Conservation (phyloP, 495 filamentous ascomycete genomes). For the Trichoderma virens region DNA sequence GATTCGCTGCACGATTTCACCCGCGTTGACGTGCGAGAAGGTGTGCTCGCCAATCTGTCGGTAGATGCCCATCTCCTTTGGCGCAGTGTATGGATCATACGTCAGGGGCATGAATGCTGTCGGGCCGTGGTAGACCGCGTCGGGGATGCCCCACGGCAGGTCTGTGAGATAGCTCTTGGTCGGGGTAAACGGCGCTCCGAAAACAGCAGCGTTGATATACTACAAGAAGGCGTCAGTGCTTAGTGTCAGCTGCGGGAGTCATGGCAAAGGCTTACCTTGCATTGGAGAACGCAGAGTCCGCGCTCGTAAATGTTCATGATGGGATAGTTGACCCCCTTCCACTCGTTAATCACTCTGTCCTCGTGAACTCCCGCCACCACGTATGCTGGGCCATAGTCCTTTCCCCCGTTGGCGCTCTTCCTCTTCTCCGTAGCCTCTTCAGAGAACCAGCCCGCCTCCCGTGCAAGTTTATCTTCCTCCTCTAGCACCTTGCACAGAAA, state of each 20-base stretch:
- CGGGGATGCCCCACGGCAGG: constrained; percentile 66
- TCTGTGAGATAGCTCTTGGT: constrained; percentile 64
- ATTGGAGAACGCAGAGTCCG: constrained; percentile 90
- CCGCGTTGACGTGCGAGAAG: constrained; percentile 83
- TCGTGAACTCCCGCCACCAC: constrained; percentile 89
- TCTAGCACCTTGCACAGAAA: constrained; percentile 72
- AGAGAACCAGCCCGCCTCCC: constrained; percentile 63
- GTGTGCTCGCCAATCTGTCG: constrained; percentile 62
- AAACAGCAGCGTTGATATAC: constrained; percentile 81
- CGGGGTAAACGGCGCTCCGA: constrained; percentile 82
- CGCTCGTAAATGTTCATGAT: constrained; percentile 99
- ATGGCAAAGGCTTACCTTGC: constrained; percentile 51
- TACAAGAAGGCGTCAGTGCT: constrained; percentile 27
- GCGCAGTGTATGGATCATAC: constrained; percentile 76
- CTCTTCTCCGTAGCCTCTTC: constrained; percentile 53
- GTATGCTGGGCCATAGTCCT: constrained; percentile 72
- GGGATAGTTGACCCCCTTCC: constrained; percentile 96
- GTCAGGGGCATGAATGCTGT: constrained; percentile 83
- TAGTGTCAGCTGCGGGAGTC: constrained; percentile 9
- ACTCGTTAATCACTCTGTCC: constrained; percentile 86
- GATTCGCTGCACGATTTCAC: constrained; percentile 84
- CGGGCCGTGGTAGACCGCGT: constrained; percentile 88
- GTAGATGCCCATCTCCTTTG: constrained; percentile 74
- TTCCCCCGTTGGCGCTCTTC: constrained; percentile 44
- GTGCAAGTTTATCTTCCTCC: constrained; percentile 59